Conservation (phyloP, 495 filamentous ascomycete genomes). For the Durotheca rogersii region DNA sequence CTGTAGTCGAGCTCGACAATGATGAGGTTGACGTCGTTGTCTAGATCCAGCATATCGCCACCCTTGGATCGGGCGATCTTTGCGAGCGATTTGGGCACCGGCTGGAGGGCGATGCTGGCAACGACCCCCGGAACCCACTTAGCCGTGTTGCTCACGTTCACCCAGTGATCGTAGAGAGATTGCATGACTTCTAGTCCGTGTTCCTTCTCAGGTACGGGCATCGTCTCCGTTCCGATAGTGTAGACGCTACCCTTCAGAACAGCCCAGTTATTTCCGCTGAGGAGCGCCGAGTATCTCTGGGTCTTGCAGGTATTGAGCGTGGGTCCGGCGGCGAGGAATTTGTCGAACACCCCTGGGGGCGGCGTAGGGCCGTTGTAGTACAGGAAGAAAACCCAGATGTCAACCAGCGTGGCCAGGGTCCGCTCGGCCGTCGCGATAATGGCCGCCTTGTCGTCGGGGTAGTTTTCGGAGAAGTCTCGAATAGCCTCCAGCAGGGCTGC, state of each 20-base stretch:
- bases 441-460: slow-evolving; percentile 52
- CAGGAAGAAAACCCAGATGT: slow-evolving; percentile 62
- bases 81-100: slow-evolving; percentile 53
- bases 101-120: slow-evolving; percentile 58
- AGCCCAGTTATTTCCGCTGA: slow-evolving; percentile 45
- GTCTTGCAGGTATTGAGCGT: slow-evolving; percentile 52
- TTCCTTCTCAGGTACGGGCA: slow-evolving; percentile 47
- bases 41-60: slow-evolving; percentile 55
- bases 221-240: slow-evolving; percentile 59
- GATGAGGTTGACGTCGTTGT: slow-evolving; percentile 53
- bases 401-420: slow-evolving; percentile 42
- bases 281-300: slow-evolving; percentile 53
- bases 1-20: slow-evolving; percentile 60
- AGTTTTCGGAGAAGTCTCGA: slow-evolving; percentile 55
- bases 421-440: slow-evolving; percentile 58
- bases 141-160: slow-evolving; percentile 42
- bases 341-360: slow-evolving; percentile 55
- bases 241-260: slow-evolving; percentile 49
- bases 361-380: slow-evolving; percentile 62
- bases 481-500: slow-evolving; percentile 48
- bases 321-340: slow-evolving; percentile 54
- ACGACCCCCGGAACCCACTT: slow-evolving; percentile 50
- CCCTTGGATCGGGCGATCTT: slow-evolving; percentile 49
- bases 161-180: slow-evolving; percentile 54
- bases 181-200: slow-evolving; percentile 44